A percentile compares a stretch with the other conserved stretches of the same genome.
Conservation (phyloP, 805 yeast species). For the Ogataea trehaloabstinens region DNA sequence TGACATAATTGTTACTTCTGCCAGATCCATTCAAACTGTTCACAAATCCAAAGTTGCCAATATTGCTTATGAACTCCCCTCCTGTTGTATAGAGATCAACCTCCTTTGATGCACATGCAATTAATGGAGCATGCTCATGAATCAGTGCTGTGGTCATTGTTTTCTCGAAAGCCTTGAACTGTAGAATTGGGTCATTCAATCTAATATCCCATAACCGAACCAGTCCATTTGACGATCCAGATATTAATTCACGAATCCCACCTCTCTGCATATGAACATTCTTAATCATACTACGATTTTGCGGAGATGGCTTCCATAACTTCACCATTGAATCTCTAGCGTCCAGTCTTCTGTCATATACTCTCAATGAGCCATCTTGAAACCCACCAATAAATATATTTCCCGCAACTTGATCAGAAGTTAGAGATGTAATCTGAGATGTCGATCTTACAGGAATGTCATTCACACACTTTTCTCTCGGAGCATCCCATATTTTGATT, state of each 20-base stretch:
- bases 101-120: conserved; percentile 81
- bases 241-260: conserved; percentile 83
- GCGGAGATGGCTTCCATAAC: conserved; percentile 62
- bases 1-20: conserved; percentile 52
- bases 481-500: conserved; percentile 95
- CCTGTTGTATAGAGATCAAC: conserved; percentile 83
- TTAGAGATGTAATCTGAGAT: conserved; percentile 80
- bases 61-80: conserved; percentile 67
- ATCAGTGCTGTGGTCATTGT: conserved; percentile 69
- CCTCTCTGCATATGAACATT: conserved; percentile 96
- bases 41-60: conserved; percentile 38
- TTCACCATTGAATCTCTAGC: conserved; percentile 82
- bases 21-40: conserved; percentile 44
- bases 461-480: conserved; percentile 78
- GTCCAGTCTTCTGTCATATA: conserved; percentile 85
- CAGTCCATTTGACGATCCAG: conserved; percentile 79
- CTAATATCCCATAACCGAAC: conserved; percentile 93
- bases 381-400: conserved; percentile 88
- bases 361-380: conserved; percentile 84
- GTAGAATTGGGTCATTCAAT: conserved; percentile 61
- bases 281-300: conserved; percentile 40
- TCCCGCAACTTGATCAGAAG: conserved; percentile 96
- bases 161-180: conserved; percentile 53
- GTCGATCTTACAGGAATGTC: conserved; percentile 92
- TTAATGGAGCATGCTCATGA: conserved; percentile 95